phyloP scores from a whole-genome alignment of 2,329 filamentous ascomycete genomes.

The Hypoxylon sp. region DNA sequence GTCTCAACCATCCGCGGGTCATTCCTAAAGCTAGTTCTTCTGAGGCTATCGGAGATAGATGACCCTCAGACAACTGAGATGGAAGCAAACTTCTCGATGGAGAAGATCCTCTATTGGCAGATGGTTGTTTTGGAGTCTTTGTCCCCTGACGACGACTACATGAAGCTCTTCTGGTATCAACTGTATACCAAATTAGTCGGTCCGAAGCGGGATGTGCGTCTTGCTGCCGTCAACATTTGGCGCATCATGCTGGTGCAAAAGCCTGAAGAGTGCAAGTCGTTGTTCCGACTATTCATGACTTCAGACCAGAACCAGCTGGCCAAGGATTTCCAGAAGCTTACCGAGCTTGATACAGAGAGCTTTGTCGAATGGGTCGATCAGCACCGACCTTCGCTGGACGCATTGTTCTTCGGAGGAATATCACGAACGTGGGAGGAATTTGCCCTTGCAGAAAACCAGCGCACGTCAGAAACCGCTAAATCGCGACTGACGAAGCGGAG shows the following conservation, averaged over 20 bases:
- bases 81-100: constrained; percentile 75
- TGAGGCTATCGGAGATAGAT: constrained; percentile 85
- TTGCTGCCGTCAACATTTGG: constrained; percentile 83
- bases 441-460: constrained; percentile 80
- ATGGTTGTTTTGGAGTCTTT: constrained; percentile 84
- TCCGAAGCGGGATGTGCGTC: constrained; percentile 68
- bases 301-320: constrained; percentile 75
- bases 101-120: constrained; percentile 95
- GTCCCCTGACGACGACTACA: constrained; percentile 79
- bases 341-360: constrained; percentile 86
- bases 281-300: constrained; percentile 76
- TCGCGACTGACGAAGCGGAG: constrained; percentile 75
- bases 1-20: constrained; percentile 77
- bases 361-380: constrained; percentile 90
- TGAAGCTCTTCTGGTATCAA: constrained; percentile 89
- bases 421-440: constrained; percentile 89
- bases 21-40: constrained; percentile 79
- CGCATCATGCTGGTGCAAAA: constrained; percentile 95
- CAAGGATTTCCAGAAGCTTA: constrained; percentile 81
- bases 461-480: constrained; percentile 77
- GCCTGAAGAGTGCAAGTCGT: constrained; percentile 77
- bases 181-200: constrained; percentile 90
- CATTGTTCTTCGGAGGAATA: constrained; percentile 81
- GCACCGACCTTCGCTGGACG: constrained; percentile 79
- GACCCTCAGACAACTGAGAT: constrained; percentile 65